These are phyloP conservation scores for Leccinum truebloodii DNA, from an alignment of 768 basidiomycete species.

Conservation along the genomic window DNA sequence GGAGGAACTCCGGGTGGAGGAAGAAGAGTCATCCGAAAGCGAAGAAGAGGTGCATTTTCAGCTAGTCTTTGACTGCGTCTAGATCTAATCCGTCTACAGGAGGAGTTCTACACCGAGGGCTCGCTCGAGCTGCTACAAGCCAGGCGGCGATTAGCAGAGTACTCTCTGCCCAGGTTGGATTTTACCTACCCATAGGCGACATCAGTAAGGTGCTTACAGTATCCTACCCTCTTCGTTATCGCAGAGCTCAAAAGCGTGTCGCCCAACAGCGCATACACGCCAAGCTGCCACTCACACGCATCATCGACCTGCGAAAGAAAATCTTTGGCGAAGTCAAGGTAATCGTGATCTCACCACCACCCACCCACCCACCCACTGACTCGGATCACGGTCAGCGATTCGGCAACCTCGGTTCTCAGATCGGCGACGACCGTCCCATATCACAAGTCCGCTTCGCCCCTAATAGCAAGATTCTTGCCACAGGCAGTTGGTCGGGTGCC, in stretches of 20 bases:
- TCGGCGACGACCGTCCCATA: slow-evolving; percentile 94
- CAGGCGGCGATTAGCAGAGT: slow-evolving; percentile 85
- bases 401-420: slow-evolving; percentile 93
- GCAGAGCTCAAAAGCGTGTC: slow-evolving; percentile 94
- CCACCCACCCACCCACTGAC: not conserved
- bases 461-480: slow-evolving; percentile 83
- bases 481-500: slow-evolving; percentile 95
- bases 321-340: slow-evolving; percentile 91
- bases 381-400: slow-evolving; percentile 61
- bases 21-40: slow-evolving; percentile 65
- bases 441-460: slow-evolving; percentile 95
- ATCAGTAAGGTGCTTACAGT: slow-evolving; percentile 78
- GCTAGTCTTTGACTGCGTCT: not conserved
- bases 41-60: slow-evolving; percentile 67
- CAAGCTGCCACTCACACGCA: slow-evolving; percentile 79
- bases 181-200: slow-evolving; percentile 56
- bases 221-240: slow-evolving; percentile 40
- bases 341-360: slow-evolving; percentile 16
- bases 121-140: slow-evolving; percentile 85
- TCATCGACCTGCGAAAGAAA: slow-evolving; percentile 92
- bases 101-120: slow-evolving; percentile 95
- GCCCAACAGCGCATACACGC: slow-evolving; percentile 91
- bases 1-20: slow-evolving; percentile 74
- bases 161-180: slow-evolving; percentile 92
- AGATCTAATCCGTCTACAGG: slow-evolving; percentile 41